Evolutionary conservation across 306 rosid genomes (phyloP).

Genomic region (Dalbergia oliveri): DNA sequence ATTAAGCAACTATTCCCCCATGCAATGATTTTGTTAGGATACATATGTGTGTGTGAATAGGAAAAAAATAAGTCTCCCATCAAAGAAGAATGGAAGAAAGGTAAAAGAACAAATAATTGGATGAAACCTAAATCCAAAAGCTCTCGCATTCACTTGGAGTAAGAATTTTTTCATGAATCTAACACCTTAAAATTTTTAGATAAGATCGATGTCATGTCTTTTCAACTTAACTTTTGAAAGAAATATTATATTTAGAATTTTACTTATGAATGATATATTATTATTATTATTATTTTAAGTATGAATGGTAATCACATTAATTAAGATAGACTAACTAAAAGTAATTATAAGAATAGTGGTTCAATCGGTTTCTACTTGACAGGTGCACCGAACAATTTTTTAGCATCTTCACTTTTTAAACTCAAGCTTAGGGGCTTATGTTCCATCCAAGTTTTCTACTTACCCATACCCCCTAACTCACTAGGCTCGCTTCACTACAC

Average conservation of each 20-base stretch:
- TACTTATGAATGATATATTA: no score
- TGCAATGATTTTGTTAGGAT: background rate
- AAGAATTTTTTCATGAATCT: background rate
- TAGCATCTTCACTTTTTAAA: no score
- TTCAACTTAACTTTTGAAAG: no score
- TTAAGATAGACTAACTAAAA: no score
- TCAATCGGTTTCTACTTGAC: no score
- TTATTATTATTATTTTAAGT: background rate
- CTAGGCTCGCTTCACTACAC: no score
- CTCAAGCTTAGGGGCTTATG: no score
- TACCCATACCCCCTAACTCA: no score
- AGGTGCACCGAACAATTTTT: no score
- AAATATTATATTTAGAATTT: no score
- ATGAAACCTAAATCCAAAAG: background rate
- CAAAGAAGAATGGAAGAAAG: background rate
- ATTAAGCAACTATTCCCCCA: conserved; percentile 13
- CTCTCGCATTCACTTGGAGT: background rate
- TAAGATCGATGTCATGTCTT: background rate
- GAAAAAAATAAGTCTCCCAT: background rate
- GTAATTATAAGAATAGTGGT: no score
- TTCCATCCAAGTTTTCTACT: no score
- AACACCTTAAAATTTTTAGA: background rate
- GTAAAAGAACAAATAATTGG: background rate
- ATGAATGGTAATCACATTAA: background rate
- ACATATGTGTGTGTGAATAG: background rate